Percentiles rank a stretch among this genome's conserved stretches.
phyloP scores from a whole-genome alignment of 345 rosid genomes.

The Limnanthes douglasii region DNA sequence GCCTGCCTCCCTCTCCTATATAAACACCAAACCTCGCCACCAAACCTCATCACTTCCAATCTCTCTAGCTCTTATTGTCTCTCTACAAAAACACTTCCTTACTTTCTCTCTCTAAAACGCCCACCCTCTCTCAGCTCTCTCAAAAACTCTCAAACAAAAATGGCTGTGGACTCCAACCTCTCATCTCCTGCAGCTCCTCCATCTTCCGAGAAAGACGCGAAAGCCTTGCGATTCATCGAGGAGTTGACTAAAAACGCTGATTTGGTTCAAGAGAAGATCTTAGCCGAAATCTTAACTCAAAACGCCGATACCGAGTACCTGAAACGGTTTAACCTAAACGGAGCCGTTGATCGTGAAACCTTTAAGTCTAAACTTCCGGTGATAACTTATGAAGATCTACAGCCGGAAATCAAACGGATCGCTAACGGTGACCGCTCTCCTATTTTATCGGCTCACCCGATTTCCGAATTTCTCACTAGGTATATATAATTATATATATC shows the following conservation, averaged over 20 bases:
- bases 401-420: constrained; percentile 81
- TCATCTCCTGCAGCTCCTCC: constrained; percentile 68
- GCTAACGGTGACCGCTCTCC: constrained; percentile 88
- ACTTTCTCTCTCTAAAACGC: too few species aligned
- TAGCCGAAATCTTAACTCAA: constrained; percentile 49
- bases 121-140: too few species aligned
- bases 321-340: constrained; percentile 28
- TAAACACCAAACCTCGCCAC: too few species aligned
- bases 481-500: constrained; percentile 5
- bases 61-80: too few species aligned
- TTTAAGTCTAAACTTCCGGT: constrained; percentile 63
- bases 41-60: too few species aligned
- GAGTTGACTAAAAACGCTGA: constrained; percentile 63
- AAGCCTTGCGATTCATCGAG: constrained; percentile 63
- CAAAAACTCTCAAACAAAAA: too few species aligned
- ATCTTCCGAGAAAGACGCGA: constrained; percentile 59
- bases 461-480: constrained; percentile 98
- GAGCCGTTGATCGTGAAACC: constrained; percentile 46
- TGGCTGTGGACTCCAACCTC: constrained; percentile 57
- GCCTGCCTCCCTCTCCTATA: too few species aligned
- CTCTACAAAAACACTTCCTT: too few species aligned
- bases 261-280: constrained; percentile 38
- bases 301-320: constrained; percentile 69
- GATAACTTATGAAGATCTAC: constrained; percentile 77
- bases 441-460: constrained; percentile 69